Base-by-base conservation (phyloP, 345 rosid genomes). In the Rhodamnia argentea region DNA sequence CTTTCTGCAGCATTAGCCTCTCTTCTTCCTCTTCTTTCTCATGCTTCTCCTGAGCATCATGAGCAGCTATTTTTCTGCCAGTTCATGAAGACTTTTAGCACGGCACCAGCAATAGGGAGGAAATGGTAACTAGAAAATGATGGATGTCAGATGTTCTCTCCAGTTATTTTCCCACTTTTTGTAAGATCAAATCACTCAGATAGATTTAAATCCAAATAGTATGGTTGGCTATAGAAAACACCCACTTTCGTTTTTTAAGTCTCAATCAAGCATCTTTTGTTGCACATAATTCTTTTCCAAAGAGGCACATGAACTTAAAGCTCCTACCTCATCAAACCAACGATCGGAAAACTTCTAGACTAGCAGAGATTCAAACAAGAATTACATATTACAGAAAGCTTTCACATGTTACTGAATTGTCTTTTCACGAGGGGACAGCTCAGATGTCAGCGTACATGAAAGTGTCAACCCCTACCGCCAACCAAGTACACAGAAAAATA, bases 11-110 rank as follows among this genome's bases (percentile, higher is more conserved):
- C 91, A 85, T 90, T 23, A 92, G 74, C 91, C 84, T 95, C 90
- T 96, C 99, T 87, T 93, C 96, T 64, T 95, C 97, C 86, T 97
- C 98, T 37, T 93, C 98, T 88, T 94, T 95, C 85, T 93, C 99
- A 62, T 92, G 95, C 86, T 93, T 93, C 93, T 92, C 92, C 88
- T 94, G 98, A 62, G 90, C 89, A 78, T 91, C 89, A 89, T 93
- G 96, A 52, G 97, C 98, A 83, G 92, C 95, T 82, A 91, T 87
- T 90, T 91, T 96, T 94, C 99, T 96, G 91, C 60, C 82, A 84
- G 18, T 32, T 42, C 83, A 57, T 15, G 58, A 54, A 82, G 86
- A 84, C 57, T 11, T 58, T 42, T 32, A 56, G 42, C 82, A 86
- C 55, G 53, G 50, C 18, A 82, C 40, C 37, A n/a, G 56, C 13